phyloP scores from a whole-genome alignment of 2,329 filamentous ascomycete genomes.

The Blastomyces percursus region DNA sequence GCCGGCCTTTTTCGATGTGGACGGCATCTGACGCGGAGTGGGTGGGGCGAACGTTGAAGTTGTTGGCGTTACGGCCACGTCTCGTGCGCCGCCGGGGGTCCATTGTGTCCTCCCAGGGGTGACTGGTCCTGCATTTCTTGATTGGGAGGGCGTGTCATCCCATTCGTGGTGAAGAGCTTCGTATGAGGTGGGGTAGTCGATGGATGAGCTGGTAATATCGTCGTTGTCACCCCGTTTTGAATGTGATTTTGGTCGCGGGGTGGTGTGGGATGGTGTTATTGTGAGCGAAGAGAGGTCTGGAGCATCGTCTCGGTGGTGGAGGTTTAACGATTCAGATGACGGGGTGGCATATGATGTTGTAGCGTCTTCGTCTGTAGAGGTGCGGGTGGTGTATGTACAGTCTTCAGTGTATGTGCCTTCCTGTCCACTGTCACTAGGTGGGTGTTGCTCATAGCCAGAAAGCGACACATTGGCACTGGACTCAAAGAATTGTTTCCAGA shows the following conservation, averaged over 20 bases:
- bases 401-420: constrained; percentile 45
- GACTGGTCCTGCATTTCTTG: constrained; percentile 24
- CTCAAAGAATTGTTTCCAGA: constrained; percentile 99
- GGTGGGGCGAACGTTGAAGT: constrained; percentile 48
- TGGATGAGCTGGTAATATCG: constrained; percentile 30
- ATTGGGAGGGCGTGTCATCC: constrained; percentile 23
- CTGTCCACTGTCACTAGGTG: constrained; percentile 45
- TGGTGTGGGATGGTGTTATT: constrained; percentile 38
- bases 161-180: constrained; percentile 51
- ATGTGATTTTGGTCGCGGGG: constrained; percentile 29
- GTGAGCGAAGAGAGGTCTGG: constrained; percentile 36
- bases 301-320: constrained; percentile 31
- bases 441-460: constrained; percentile 81
- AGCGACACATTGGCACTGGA: constrained; percentile 94
- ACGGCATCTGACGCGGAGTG: constrained; percentile 34
- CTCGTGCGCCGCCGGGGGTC: constrained; percentile 33
- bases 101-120: constrained; percentile 26
- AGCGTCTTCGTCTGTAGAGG: constrained; percentile 29
- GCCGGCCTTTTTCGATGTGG: constrained; percentile 28
- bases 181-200: constrained; percentile 62
- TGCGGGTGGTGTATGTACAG: constrained; percentile 44
- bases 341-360: constrained; percentile 34
- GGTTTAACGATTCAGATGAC: constrained; percentile 24
- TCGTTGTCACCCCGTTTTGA: constrained; percentile 26
- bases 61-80: constrained; percentile 46